Base-by-base conservation (phyloP, 2,329 filamentous ascomycete genomes). In the Ophiocordyceps camponoti-leonardi region DNA sequence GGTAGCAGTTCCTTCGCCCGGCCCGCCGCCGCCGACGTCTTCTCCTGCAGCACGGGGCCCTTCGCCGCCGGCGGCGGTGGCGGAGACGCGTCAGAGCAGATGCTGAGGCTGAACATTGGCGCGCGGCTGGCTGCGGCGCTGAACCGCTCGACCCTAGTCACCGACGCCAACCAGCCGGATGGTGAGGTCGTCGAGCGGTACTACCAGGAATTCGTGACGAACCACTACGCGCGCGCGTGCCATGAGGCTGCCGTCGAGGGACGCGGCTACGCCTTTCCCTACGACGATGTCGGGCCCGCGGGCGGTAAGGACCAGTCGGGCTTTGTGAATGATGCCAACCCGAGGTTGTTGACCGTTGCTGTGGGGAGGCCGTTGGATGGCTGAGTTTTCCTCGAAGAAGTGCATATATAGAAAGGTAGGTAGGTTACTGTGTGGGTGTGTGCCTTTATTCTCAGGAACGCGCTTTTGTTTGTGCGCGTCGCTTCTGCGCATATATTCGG, bases 61-160 rank as follows among this genome's bases (percentile, higher is more conserved):
- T 81, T 81, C 59, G 67, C 62, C 2, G 59, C 53, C n/a, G n/a
- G n/a, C 39, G 64, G 63, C 43, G 6, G 53, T 63, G 6, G 61
- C 60, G 35, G 65, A 67, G 35, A 37, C n/a, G 16, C 16, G 4
- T 37, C 35, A 44, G 61, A 68, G 54, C 67, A 71, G 35, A 37
- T 37, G 35, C 35, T 37, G 35, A 37, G 35, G 56, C 72, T 75
- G 48, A 78, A 79, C 39, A 73, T 88, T 46, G 79, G 79, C 10
- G 82, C 86, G 0, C 71, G 85, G n/a, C 63, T 92, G 14, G 74
- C 81, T 0, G 84, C 85, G 1, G 83, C 81, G 1, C 75, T 90
- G 54, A 86, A 88, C 61, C 72, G 85, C 20, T 79, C 74, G 31
- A 88, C 81, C 12, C 61, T 92, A 49, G 61, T 83, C 44, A 56